Conservation (phyloP, 2,329 filamentous ascomycete genomes). For the Helotiales sp. region DNA sequence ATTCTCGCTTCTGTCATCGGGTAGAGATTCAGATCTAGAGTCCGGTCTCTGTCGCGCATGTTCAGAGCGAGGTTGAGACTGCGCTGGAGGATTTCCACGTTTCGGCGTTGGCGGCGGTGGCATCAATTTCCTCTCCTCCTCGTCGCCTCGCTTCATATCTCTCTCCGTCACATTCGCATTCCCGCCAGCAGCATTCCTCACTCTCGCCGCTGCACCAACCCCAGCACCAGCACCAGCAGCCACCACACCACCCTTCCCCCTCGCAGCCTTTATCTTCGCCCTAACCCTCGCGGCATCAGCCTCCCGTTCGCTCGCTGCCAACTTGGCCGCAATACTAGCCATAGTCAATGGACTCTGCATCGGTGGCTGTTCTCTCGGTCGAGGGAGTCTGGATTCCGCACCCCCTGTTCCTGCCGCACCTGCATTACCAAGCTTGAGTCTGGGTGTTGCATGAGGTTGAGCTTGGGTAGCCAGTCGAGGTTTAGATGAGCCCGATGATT, state of each 20-base stretch:
- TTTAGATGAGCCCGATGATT: slow-evolving; percentile 9
- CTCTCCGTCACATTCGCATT: background rate
- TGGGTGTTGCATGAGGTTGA: slow-evolving; percentile 28
- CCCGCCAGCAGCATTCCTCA: background rate
- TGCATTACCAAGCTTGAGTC: slow-evolving; percentile 26
- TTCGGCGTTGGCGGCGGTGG: slow-evolving; percentile 38
- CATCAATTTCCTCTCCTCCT: slow-evolving; percentile 38
- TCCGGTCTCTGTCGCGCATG: slow-evolving; percentile 25
- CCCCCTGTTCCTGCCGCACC: background rate
- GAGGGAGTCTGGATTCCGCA: slow-evolving; percentile 38
- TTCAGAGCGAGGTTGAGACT: too few relatives aligned
- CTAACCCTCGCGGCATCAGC: slow-evolving; percentile 67
- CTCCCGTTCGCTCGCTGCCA: slow-evolving; percentile 66
- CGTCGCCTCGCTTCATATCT: background rate
- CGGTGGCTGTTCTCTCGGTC: slow-evolving; percentile 37
- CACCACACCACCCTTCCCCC: slow-evolving; percentile 46
- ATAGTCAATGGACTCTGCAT: slow-evolving; percentile 65
- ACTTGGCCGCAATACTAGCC: slow-evolving; percentile 65
- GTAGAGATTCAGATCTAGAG: background rate
- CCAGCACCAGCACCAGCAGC: slow-evolving; percentile 8
- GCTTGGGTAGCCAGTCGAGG: slow-evolving; percentile 4
- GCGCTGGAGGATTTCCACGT: background rate
- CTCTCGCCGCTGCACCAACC: too few relatives aligned
- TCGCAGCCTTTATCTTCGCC: slow-evolving; percentile 64
- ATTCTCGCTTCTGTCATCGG: background rate